Evolutionary conservation across 331 rosid species (phyloP).

Genomic region (Phaseolus coccineus): DNA sequence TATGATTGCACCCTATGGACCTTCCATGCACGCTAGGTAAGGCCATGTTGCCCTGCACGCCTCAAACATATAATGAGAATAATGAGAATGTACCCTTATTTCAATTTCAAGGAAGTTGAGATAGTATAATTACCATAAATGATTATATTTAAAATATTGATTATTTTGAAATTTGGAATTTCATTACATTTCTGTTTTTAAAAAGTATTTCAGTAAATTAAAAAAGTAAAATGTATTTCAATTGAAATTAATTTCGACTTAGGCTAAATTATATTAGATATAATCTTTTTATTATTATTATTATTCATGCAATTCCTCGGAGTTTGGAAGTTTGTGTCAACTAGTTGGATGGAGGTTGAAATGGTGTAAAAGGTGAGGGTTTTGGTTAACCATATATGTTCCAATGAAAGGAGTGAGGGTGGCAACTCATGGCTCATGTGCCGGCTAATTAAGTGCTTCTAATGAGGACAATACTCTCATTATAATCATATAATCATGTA

Average conservation of each 20-base stretch:
- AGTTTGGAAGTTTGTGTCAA: conserved; percentile 41
- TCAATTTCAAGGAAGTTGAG: no score
- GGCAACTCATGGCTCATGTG: conserved; percentile 46
- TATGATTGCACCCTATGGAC: conserved; percentile 14
- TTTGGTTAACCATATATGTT: conserved; percentile 46
- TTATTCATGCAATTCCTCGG: conserved; percentile 1
- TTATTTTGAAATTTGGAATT: no score
- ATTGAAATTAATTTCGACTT: no score
- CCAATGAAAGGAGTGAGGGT: neutral
- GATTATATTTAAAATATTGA: no score
- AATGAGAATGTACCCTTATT: no score
- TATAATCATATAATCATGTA: no score
- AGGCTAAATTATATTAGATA: no score
- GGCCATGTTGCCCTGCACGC: conserved; percentile 61
- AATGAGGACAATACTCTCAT: conserved; percentile 20
- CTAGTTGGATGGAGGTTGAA: neutral
- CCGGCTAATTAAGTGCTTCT: conserved; percentile 52
- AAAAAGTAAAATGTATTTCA: no score
- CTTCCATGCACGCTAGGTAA: conserved; percentile 44
- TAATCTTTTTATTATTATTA: no score
- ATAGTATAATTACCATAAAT: no score
- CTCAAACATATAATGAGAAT: conserved; percentile 25
- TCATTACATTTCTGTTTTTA: no score
- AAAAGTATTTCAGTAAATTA: no score
- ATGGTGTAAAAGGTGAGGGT: conserved; percentile 22